phyloP scores from a whole-genome alignment of 2,329 filamentous ascomycete species.

The Rachicladosporium sp. region DNA sequence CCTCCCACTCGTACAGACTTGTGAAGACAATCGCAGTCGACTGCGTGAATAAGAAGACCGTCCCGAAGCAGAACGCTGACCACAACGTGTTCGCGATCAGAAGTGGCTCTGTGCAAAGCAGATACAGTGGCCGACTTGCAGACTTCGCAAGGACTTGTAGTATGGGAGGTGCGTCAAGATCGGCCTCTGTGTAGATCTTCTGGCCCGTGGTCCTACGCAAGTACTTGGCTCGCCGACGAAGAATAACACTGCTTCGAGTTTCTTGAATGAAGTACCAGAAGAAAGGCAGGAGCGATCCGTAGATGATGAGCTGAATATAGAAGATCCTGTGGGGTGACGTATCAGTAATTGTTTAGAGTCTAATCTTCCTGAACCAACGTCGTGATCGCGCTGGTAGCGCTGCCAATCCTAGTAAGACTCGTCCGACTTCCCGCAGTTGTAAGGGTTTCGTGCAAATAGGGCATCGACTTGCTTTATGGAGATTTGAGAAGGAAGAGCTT shows the following conservation, averaged over 20 bases:
- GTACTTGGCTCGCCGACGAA: slow-evolving; percentile 25
- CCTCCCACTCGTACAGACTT: slow-evolving; percentile 28
- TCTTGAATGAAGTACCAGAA: slow-evolving; percentile 32
- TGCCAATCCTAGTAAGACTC: too few species aligned
- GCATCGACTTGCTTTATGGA: slow-evolving; percentile 12
- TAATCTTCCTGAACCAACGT: too few species aligned
- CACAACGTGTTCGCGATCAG: slow-evolving; percentile 37
- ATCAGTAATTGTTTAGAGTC: too few species aligned
- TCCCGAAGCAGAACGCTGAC: slow-evolving; percentile 36
- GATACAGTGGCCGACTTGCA: slow-evolving; percentile 23
- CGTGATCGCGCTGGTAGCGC: too few species aligned
- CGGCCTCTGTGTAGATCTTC: slow-evolving; percentile 21
- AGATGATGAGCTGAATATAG: slow-evolving; percentile 32
- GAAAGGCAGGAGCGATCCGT: slow-evolving; percentile 30
- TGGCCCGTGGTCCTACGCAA: slow-evolving; percentile 22
- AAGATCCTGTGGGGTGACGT: slow-evolving; percentile 14
- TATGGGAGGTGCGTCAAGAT: slow-evolving; percentile 22
- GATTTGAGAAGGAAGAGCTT: too few species aligned
- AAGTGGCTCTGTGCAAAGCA: slow-evolving; percentile 39
- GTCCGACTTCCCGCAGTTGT: too few species aligned
- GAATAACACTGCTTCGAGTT: slow-evolving; percentile 35
- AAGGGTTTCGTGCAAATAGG: too few species aligned
- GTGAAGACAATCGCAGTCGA: slow-evolving; percentile 33
- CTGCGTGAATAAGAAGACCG: slow-evolving; percentile 39
- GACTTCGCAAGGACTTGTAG: slow-evolving; percentile 21